Conservation (phyloP, 352 stramenopile genomes). For the Phytophthora tentaculata region DNA sequence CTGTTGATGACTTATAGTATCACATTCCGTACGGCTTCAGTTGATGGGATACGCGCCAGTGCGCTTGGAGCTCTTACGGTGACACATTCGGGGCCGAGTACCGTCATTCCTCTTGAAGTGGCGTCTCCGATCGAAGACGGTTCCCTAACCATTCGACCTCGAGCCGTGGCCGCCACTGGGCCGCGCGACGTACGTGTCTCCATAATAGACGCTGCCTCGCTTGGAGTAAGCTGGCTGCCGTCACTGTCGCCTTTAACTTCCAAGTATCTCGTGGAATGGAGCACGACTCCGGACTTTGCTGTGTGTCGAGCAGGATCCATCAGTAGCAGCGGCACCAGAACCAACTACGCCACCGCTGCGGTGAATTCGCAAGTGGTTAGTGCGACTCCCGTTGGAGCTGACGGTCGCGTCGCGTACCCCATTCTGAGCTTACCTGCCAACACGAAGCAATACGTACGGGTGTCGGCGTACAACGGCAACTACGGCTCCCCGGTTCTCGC, state of each 20-base stretch:
- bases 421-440: slow-evolving; percentile 84
- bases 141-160: slow-evolving; percentile 45
- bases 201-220: slow-evolving; percentile 59
- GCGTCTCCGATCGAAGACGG: slow-evolving; percentile 24
- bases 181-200: slow-evolving; percentile 61
- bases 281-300: slow-evolving; percentile 38
- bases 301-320: slow-evolving; percentile 38
- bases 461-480: slow-evolving; percentile 91
- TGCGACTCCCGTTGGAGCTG: slow-evolving; percentile 24
- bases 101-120: slow-evolving; percentile 46
- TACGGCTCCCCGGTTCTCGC: slow-evolving; percentile 74
- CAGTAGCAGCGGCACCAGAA: slow-evolving; percentile 26
- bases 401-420: slow-evolving; percentile 56
- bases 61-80: slow-evolving; percentile 49
- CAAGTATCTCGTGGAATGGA: slow-evolving; percentile 91
- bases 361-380: slow-evolving; percentile 58
- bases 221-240: slow-evolving; percentile 72
- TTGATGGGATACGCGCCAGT: slow-evolving; percentile 57
- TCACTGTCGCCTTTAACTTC: slow-evolving; percentile 36
- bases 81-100: slow-evolving; percentile 29
- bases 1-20: slow-evolving; percentile 80
- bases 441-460: slow-evolving; percentile 87
- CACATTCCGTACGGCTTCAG: slow-evolving; percentile 65
- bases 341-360: slow-evolving; percentile 56
- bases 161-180: slow-evolving; percentile 51